Conservation (phyloP, 306 rosid genomes). For the Trifolium subterraneum region DNA sequence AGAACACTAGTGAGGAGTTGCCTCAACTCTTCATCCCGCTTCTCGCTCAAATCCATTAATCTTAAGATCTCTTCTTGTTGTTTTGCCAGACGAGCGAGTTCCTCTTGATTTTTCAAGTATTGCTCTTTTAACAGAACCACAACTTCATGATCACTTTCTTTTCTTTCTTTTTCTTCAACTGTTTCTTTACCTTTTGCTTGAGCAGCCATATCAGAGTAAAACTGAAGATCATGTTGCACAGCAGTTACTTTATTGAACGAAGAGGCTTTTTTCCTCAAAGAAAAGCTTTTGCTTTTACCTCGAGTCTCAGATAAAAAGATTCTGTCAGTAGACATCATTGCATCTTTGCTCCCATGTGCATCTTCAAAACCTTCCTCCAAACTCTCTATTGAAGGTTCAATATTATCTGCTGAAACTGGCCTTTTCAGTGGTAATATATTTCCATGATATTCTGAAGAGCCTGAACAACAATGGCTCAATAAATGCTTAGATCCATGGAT, state of each 20-base stretch:
- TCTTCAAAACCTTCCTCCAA: not conserved
- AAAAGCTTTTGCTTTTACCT: not conserved
- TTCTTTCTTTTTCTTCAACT: not conserved
- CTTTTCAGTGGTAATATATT: constrained; percentile 4
- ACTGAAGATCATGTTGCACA: not conserved
- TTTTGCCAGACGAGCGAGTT: too few species aligned
- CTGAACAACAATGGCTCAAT: not conserved
- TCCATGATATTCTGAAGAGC: not conserved
- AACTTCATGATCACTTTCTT: not conserved
- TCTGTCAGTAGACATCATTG: not conserved
- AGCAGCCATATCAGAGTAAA: not conserved
- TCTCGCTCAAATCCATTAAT: too few species aligned
- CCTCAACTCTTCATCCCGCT: too few species aligned
- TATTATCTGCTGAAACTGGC: not conserved
- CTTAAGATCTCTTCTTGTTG: too few species aligned
- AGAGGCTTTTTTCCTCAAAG: not conserved
- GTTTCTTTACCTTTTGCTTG: not conserved
- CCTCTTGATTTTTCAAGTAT: too few species aligned
- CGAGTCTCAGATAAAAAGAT: not conserved
- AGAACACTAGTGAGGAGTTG: too few species aligned
- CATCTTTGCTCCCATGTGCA: constrained; percentile 2
- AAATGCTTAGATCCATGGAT: not conserved
- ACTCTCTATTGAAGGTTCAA: not conserved
- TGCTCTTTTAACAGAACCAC: too few species aligned
- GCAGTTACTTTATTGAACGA: not conserved